phyloP scores from a whole-genome alignment of 805 yeast species.

The Sungouiozyma intestinalis region DNA sequence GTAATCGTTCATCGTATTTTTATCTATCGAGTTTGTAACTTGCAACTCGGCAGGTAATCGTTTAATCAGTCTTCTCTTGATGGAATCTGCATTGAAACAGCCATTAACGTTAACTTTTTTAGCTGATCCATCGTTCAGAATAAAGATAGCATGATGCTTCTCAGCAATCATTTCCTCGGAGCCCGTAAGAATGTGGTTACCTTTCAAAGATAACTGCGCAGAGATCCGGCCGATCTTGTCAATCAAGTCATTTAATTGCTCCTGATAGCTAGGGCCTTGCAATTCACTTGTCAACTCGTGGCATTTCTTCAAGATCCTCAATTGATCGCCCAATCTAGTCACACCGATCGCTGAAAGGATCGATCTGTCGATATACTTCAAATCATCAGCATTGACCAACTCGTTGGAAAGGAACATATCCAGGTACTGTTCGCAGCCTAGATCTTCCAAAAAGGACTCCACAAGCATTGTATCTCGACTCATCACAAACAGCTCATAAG shows the following conservation, averaged over 20 bases:
- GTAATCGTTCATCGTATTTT: slow-evolving; percentile 27
- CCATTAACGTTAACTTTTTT: slow-evolving; percentile 63
- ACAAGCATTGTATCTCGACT: slow-evolving; percentile 6
- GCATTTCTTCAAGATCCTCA: slow-evolving; percentile 40
- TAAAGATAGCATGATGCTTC: slow-evolving; percentile 48
- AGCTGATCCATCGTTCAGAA: slow-evolving; percentile 62
- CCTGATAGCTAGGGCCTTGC: slow-evolving; percentile 4
- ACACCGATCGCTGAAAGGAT: slow-evolving; percentile 68
- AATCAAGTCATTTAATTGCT: slow-evolving; percentile 15
- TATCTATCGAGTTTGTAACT: slow-evolving; percentile 8
- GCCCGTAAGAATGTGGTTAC: slow-evolving; percentile 4
- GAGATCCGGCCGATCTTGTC: slow-evolving; percentile 11
- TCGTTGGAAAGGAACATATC: slow-evolving; percentile 13
- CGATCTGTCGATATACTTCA: slow-evolving; percentile 39
- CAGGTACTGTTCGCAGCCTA: slow-evolving; percentile 18
- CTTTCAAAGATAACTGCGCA: slow-evolving; percentile 4
- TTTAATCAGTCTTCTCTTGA: slow-evolving; percentile 58
- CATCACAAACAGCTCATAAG: too few species aligned
- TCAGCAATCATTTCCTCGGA: slow-evolving; percentile 28
- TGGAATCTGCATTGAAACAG: slow-evolving; percentile 70
- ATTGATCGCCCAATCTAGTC: slow-evolving; percentile 71
- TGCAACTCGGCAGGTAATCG: slow-evolving; percentile 31
- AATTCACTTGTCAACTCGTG: slow-evolving; percentile 5
- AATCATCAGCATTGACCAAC: slow-evolving; percentile 15
- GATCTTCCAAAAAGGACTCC: slow-evolving; percentile 13